Percentiles rank a stretch among this genome's conserved stretches.
Conservation (phyloP, 495 filamentous ascomycete species). For the Acidiella bohemica region DNA sequence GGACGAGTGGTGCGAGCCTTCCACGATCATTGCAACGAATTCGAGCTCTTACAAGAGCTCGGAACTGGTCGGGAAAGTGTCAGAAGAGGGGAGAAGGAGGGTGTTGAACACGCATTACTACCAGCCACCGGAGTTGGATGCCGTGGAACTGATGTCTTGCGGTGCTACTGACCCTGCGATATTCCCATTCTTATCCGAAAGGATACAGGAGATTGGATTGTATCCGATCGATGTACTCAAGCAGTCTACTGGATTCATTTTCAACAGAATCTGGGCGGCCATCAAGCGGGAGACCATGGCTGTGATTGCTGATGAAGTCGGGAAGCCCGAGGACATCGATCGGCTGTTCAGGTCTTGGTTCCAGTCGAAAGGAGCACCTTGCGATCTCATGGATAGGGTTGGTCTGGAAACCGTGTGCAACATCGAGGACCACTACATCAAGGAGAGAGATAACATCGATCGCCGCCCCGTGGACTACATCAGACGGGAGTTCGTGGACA, state of each 20-base stretch:
- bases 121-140: conserved; percentile 34
- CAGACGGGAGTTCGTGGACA: too few species aligned
- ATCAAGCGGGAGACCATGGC: conserved; percentile 40
- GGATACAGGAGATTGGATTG: conserved; percentile 34
- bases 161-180: conserved; percentile 35
- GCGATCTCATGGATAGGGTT: conserved; percentile 23
- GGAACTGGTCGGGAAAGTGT: conserved; percentile 35
- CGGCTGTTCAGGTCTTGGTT: conserved; percentile 33
- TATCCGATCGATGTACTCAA: conserved; percentile 30
- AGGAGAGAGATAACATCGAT: too few species aligned
- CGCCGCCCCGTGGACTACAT: too few species aligned
- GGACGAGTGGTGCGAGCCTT: conserved; percentile 29
- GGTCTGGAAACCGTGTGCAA: conserved; percentile 40
- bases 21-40: conserved; percentile 43
- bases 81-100: conserved; percentile 22
- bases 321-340: conserved; percentile 37
- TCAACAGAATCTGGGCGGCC: conserved; percentile 46
- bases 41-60: conserved; percentile 36
- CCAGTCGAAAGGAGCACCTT: conserved; percentile 10
- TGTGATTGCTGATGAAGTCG: conserved; percentile 39
- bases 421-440: conserved; percentile 36
- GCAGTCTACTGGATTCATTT: conserved; percentile 44
- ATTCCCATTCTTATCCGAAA: conserved; percentile 31
- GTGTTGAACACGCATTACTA: conserved; percentile 41
- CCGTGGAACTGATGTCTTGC: conserved; percentile 44